Base-by-base conservation (phyloP, 495 filamentous ascomycete genomes). In the Xylaria sp. region DNA sequence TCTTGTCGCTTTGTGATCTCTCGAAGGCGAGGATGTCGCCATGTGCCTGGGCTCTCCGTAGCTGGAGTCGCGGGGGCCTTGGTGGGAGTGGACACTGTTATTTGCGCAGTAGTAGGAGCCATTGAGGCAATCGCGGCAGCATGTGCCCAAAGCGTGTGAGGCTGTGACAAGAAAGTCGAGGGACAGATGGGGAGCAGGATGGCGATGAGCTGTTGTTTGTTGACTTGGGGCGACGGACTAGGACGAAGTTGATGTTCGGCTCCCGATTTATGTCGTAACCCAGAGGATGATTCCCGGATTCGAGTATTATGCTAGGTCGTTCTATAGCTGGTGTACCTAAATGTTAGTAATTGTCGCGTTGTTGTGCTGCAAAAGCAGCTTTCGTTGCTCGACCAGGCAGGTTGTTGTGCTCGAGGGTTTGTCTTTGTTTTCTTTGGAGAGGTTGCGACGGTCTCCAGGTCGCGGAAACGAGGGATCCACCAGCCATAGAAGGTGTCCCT, bases 21-120 rank as follows among this genome's bases (percentile, higher is more conserved):
- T 72, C 91, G 83, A 61, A 97, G 82, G 37, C 89, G 88, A 5
- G 95, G 95, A 80, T 98, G 95, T 71, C 88, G 87, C 95, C 95
- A 98, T 81, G 91, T 93, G 61, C 95, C 95, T 17, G 93, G 84
- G 68, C 83, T 85, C 12, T 83, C 83, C 15, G 76, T 73, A 24
- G 76, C 73, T n/a, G 85, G 79, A 12, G 82, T 72, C 14, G 76
- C 69, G 9, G 80, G 50, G 24, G 81, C 44, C 61, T 82, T 85
- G 67, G 77, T 76, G 6, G 84, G 87, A 2, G 86, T 89, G 40
- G 83, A 78, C 12, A 79, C 12, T 29, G 66, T 40, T 37, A 71
- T 73, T 43, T 72, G 50, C 5, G 77, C 63, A 3, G 57, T 58
- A 3, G 71, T 55, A 5, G 66, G 48, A 69, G 77, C 77, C 77